Base-by-base conservation (phyloP, 2,329 filamentous ascomycete species). In the Verticillium nonalfalfae region DNA sequence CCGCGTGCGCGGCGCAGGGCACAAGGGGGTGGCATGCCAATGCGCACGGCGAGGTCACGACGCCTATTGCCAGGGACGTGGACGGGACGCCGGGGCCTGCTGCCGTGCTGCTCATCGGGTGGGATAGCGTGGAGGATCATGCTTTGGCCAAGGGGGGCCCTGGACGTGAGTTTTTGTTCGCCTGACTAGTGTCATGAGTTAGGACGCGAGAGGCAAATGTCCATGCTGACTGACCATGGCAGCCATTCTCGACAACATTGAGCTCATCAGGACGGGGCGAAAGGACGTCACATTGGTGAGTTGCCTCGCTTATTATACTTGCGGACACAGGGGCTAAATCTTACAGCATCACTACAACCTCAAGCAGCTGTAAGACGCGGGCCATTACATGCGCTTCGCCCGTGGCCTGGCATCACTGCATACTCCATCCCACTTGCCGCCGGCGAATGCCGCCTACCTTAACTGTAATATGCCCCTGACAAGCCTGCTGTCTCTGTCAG, bases 101-200 rank as follows among this genome's bases (percentile, higher is more conserved):
- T 13, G 73, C 70, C 14, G 66, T 71, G 59, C 65, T 75, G 62
- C 61, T 78, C 31, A 62, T 77, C 40, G 76, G 76, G 5, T 78
- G 76, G 76, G 74, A 78, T 18, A 74, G 71, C 62, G 74, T 70
- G 63, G 73, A 74, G 45, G 75, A 71, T 21, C 76, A 78, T 65
- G 50, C 74, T 36, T 68, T 60, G 10, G 67, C 66, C 57, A 68
- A 68, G 60, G 65, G 66, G n/a, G 61, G 63, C 54, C 59, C 67
- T 11, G 67, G 67, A 58, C 63, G 67, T 67, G 56, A 64, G 66
- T 65, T 52, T 15, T n/a, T 14, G 45, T 18, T 34, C 10, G 11
- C 9, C 45, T 26, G 45, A 52, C 15, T 31, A 31, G 26, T 31
- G 26, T 31, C 26, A 31, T 5, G 26, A 31, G 26, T 31, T 31